phyloP scores from a whole-genome alignment of 768 basidiomycete genomes.

The Tulasnella sp. region DNA sequence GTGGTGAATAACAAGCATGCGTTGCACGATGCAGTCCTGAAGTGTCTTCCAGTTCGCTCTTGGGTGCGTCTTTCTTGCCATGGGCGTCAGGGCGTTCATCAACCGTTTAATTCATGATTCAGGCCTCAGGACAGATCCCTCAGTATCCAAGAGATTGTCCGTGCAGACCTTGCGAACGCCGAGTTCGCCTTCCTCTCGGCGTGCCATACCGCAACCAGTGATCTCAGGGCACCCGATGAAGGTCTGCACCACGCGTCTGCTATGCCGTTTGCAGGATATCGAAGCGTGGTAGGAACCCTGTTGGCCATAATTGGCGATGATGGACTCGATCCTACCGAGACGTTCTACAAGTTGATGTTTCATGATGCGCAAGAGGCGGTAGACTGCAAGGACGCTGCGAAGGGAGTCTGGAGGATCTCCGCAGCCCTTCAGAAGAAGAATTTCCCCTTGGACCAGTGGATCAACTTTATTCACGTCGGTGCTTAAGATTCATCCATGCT shows the following conservation, averaged over 20 bases:
- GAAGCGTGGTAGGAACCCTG: background rate
- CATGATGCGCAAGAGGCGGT: background rate
- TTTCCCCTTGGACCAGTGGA: background rate
- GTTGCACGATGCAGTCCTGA: no score
- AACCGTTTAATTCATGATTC: background rate
- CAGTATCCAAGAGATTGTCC: background rate
- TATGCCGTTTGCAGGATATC: no score
- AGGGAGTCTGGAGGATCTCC: background rate
- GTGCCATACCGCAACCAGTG: background rate
- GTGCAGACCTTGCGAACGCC: background rate
- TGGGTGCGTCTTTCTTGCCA: background rate
- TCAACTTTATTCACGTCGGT: background rate
- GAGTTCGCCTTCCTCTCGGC: background rate
- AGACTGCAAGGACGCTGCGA: background rate
- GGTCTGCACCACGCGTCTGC: no score
- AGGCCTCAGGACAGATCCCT: background rate
- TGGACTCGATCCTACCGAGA: background rate
- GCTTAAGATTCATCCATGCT: no score
- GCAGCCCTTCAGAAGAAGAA: background rate
- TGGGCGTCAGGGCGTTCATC: background rate
- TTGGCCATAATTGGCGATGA: background rate
- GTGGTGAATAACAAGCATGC: no score
- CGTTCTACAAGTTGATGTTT: slow-evolving; percentile 3
- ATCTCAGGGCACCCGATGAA: no score
- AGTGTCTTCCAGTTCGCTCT: no score